Base-by-base conservation (phyloP, 1,139 yeast genomes). In the Pichia sp. region DNA sequence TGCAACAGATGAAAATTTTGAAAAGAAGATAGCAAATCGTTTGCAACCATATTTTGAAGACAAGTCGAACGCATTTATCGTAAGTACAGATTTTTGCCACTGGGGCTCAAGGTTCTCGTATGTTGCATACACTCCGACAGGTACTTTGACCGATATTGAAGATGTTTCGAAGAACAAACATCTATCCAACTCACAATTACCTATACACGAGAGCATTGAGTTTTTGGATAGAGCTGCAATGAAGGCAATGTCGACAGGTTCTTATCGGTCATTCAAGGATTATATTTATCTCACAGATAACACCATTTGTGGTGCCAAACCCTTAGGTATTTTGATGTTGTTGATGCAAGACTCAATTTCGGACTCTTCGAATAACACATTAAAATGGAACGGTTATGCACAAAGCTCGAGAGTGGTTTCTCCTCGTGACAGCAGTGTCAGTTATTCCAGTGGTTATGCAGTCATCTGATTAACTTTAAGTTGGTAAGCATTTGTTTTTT, bases 71-170 rank as follows among this genome's bases (percentile, higher is more conserved):
- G 83, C 89, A 1, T 87, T 93, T 68, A 80, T 88, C 25, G 75
- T 93, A 5, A 87, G 96, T 62, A 82, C 95, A 1, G 99, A 93
- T 70, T 95, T 93, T 64, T 91, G 98, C 65, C 99, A 93, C 65
- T 93, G 99, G 99, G 97, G 97, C 1, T 63, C 76, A 4, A 71
- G 95, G 45, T 89, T 90, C 64, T 84, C 82, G 12, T 90, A 85
- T 65, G 83, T 85, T 2, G 74, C 76, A 37, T 87, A 86, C 62
- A 73, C 82, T 0, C 53, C 72, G 56, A 47, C 66, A 49, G 63
- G 66, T 0, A 47, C 59, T 0, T n/a, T 68, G 0, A 51, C 55
- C 0, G 56, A 52, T 41, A 47, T 59, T n/a, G 74, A 75, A 37
- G 44, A 64, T 50, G 59, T 62, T 0, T 41, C 58, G 0, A 52